Conservation (phyloP, 306 rosid species). For the Sindora glabra region DNA sequence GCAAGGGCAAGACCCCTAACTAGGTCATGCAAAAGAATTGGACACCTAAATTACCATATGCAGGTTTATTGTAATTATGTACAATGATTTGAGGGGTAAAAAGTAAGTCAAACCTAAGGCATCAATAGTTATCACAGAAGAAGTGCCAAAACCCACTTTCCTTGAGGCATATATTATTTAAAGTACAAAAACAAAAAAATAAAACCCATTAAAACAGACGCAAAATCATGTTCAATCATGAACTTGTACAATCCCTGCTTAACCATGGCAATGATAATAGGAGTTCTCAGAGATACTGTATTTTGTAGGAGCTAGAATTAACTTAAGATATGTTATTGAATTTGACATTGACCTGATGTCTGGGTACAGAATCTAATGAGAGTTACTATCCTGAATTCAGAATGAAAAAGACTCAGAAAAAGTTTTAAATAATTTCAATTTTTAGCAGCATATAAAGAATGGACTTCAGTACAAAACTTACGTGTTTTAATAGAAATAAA, state of each 20-base stretch:
- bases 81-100: neutral
- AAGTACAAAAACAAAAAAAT: neutral
- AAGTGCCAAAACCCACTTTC: slow-evolving; percentile 1
- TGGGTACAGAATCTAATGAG: neutral
- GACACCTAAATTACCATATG: slow-evolving; percentile 4
- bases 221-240: too few relatives aligned
- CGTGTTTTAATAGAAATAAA: neutral
- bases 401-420: neutral
- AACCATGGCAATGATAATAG: neutral
- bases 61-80: neutral
- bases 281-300: neutral
- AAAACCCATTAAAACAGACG: neutral
- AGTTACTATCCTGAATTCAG: neutral
- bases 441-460: neutral
- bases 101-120: neutral
- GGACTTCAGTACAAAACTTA: neutral
- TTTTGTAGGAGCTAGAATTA: neutral
- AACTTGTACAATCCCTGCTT: too few relatives aligned
- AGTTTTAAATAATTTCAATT: neutral
- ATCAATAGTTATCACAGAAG: neutral
- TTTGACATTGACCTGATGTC: neutral
- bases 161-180: neutral
- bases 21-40: neutral
- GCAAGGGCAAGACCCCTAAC: neutral
- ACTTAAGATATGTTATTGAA: neutral